Percentiles rank a stretch among this genome's conserved stretches.
These are phyloP conservation scores for Dactylellina sp. DNA, from an alignment of 2,329 filamentous ascomycete species.

Conservation along the genomic window DNA sequence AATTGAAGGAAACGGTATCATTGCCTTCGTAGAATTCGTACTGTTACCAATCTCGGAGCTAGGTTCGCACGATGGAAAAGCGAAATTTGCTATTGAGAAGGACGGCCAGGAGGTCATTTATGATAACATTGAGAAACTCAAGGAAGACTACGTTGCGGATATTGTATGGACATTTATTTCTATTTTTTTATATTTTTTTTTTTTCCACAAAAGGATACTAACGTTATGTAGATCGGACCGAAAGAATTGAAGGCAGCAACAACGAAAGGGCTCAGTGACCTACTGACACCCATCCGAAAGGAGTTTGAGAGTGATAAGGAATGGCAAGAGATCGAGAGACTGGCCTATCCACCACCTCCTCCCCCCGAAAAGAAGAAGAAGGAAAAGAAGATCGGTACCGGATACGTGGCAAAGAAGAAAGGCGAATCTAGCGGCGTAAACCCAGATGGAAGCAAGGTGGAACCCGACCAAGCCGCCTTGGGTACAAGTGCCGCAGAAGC, in stretches of 20 bases:
- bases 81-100: constrained; percentile 59
- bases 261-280: constrained; percentile 75
- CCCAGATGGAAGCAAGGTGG: constrained; percentile 21
- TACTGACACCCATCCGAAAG: constrained; percentile 81
- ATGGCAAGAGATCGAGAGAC: constrained; percentile 81
- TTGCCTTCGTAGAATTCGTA: constrained; percentile 88
- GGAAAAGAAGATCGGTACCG: constrained; percentile 71
- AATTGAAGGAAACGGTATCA: constrained; percentile 85
- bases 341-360: constrained; percentile 81
- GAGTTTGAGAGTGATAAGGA: constrained; percentile 77
- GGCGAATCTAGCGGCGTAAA: constrained; percentile 30
- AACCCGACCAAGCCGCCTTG: constrained; percentile 6
- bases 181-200: too few species aligned
- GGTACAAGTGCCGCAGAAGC: constrained; percentile 26
- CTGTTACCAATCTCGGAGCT: constrained; percentile 81
- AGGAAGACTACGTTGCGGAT: constrained; percentile 83
- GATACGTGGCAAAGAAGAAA: constrained; percentile 59
- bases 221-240: constrained; percentile 74
- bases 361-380: constrained; percentile 76
- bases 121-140: constrained; percentile 77
- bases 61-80: constrained; percentile 65
- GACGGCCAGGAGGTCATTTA: constrained; percentile 67
- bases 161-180: constrained; percentile 70
- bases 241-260: constrained; percentile 90
- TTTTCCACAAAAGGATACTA: not conserved